These are phyloP conservation scores for Colletotrichum horii DNA, from an alignment of 2,329 filamentous ascomycete genomes.

Conservation along the genomic window DNA sequence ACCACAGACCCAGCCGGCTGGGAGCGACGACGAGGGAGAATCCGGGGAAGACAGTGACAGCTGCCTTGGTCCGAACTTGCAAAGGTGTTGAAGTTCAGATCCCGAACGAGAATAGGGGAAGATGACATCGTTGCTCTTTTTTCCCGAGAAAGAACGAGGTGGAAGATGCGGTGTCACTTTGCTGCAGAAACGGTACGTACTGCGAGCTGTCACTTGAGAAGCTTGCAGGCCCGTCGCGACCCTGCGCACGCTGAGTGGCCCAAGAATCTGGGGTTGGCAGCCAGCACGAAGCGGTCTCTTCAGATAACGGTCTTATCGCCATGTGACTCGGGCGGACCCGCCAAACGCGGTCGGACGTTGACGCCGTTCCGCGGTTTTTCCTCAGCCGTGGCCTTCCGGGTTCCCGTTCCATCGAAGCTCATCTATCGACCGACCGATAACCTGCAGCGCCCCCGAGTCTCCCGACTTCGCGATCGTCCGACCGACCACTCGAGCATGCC, in stretches of 20 bases:
- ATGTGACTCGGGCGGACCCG: conserved; percentile 20
- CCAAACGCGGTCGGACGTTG: not conserved
- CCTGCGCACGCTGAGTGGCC: not conserved
- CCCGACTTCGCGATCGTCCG: not conserved
- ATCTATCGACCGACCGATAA: not conserved
- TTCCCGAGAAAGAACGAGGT: not conserved
- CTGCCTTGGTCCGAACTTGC: not conserved
- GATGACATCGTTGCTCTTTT: not conserved
- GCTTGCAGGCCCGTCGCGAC: not conserved
- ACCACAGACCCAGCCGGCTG: conserved; percentile 12
- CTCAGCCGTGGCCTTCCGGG: conserved; percentile 18
- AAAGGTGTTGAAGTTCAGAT: not conserved
- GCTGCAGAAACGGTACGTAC: not conserved
- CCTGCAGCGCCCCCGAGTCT: not conserved
- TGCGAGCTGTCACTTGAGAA: not conserved
- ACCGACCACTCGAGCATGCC: conserved; percentile 29
- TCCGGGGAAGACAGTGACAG: conserved; percentile 10
- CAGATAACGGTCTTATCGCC: conserved; percentile 18
- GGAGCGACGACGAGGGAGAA: not conserved
- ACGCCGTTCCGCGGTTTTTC: conserved; percentile 12
- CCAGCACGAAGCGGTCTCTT: not conserved
- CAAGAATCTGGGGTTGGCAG: not conserved
- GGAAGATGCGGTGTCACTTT: not conserved
- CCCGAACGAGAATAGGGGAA: not conserved
- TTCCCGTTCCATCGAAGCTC: not conserved